phyloP scores from a whole-genome alignment of 805 yeast genomes.

The Pichia rugopelliculosa region DNA sequence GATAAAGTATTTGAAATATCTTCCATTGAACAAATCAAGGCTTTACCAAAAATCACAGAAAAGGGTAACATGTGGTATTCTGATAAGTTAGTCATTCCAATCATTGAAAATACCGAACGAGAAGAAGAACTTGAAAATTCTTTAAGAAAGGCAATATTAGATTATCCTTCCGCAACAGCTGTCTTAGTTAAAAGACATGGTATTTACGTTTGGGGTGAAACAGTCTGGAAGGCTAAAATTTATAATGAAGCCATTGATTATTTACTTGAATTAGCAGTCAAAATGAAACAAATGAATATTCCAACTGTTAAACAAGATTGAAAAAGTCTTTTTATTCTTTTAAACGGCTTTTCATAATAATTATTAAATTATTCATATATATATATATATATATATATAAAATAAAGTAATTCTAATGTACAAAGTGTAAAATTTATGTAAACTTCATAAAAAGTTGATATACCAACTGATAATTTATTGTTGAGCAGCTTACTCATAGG shows the following conservation, averaged over 20 bases:
- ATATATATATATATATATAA: not conserved
- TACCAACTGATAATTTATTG: too few relatives aligned
- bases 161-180: constrained; percentile 75
- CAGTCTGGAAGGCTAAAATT: constrained; percentile 86
- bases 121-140: constrained; percentile 76
- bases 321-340: not conserved
- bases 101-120: constrained; percentile 82
- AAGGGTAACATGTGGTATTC: constrained; percentile 64
- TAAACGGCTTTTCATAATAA: not conserved
- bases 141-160: constrained; percentile 53
- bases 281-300: constrained; percentile 68
- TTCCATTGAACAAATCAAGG: constrained; percentile 88
- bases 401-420: not conserved
- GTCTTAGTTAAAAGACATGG: constrained; percentile 91
- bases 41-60: constrained; percentile 63
- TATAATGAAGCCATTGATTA: constrained; percentile 92
- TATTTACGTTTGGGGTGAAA: constrained; percentile 93
- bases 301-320: constrained; percentile 32
- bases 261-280: constrained; percentile 73
- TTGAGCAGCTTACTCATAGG: not conserved
- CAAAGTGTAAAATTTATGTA: not conserved
- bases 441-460: too few relatives aligned
- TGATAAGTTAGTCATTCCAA: constrained; percentile 78
- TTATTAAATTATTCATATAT: not conserved
- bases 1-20: constrained; percentile 67